Conservation (phyloP, 176 grass and related monocot genomes). For the Carex cristatella region DNA sequence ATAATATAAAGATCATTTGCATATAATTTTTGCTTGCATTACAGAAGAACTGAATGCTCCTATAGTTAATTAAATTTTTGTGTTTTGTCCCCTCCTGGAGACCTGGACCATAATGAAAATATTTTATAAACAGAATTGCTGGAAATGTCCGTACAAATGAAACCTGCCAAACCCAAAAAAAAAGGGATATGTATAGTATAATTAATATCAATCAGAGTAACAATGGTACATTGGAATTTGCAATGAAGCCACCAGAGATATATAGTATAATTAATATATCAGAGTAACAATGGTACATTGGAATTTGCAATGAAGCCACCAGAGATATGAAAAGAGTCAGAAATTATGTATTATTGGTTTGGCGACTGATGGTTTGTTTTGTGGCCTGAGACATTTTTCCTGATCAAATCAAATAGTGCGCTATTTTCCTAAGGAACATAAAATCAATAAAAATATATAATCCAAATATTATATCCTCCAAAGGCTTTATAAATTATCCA, state of each 20-base stretch:
- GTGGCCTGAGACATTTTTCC: constrained; percentile 10
- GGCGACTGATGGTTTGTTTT: constrained; percentile 22
- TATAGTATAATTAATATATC: background rate
- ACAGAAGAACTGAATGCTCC: background rate
- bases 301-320: background rate
- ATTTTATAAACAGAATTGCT: background rate
- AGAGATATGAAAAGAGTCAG: background rate
- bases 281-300: background rate
- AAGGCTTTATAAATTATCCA: background rate
- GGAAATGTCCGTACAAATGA: background rate
- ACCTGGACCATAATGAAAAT: background rate
- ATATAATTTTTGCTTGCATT: background rate
- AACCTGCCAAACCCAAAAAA: background rate
- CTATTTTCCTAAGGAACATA: background rate
- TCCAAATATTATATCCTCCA: background rate
- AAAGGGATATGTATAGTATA: background rate
- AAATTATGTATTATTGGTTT: background rate
- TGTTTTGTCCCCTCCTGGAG: background rate
- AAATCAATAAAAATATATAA: background rate
- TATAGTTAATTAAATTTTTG: background rate
- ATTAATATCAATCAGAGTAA: background rate
- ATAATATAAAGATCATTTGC: background rate
- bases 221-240: too few species aligned
- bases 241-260: background rate
- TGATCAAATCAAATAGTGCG: background rate